These are phyloP conservation scores for Fusarium coffeatum DNA, from an alignment of 2,329 filamentous ascomycete species.

Conservation along the genomic window DNA sequence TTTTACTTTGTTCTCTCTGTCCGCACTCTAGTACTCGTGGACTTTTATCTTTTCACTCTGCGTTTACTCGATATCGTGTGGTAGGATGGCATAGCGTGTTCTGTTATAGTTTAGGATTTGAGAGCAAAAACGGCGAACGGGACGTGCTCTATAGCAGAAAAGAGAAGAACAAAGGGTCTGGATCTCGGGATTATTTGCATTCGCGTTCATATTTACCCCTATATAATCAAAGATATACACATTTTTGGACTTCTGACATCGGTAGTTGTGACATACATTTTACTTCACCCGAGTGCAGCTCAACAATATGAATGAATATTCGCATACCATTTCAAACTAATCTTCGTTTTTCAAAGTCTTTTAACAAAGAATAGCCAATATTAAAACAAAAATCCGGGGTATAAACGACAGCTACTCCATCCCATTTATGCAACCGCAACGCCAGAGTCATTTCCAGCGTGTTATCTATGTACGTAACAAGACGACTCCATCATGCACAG, in stretches of 20 bases:
- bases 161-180: slow-evolving; percentile 3
- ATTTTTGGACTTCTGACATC: background rate
- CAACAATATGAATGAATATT: slow-evolving; percentile 29
- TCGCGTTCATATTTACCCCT: background rate
- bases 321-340: slow-evolving; percentile 38
- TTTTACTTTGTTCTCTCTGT: slow-evolving; percentile 12
- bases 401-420: slow-evolving; percentile 41
- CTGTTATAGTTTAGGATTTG: slow-evolving; percentile 27
- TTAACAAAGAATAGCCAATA: slow-evolving; percentile 6
- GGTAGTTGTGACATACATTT: background rate
- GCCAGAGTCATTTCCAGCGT: slow-evolving; percentile 22
- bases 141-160: background rate
- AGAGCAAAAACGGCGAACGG: slow-evolving; percentile 29
- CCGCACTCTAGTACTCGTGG: background rate
- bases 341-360: slow-evolving; percentile 19
- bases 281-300: background rate
- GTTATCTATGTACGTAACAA: slow-evolving; percentile 21
- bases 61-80: slow-evolving; percentile 26
- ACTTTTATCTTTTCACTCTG: slow-evolving; percentile 24
- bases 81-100: slow-evolving; percentile 30
- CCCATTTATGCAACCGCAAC: slow-evolving; percentile 28
- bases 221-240: slow-evolving; percentile 7
- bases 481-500: slow-evolving; percentile 29
- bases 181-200: background rate
- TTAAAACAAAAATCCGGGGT: slow-evolving; percentile 34